Evolutionary conservation across 768 basidiomycete species (phyloP).

Genomic region (Ramaria sp.): DNA sequence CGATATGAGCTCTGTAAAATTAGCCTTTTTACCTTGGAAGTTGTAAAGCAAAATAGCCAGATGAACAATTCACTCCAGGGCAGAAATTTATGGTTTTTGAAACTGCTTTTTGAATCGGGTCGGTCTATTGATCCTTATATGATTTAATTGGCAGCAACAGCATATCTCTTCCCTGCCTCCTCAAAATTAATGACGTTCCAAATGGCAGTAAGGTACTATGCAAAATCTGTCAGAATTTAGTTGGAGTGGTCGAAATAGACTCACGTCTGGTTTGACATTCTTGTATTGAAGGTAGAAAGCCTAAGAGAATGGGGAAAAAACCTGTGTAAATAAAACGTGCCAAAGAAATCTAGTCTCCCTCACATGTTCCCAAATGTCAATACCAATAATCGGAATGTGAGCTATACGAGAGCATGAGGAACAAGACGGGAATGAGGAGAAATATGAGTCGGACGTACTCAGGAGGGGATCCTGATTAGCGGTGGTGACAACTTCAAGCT

Average conservation of each 20-base stretch:
- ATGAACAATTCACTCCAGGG: no score
- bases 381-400: slow-evolving; percentile 84
- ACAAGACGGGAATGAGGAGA: not conserved
- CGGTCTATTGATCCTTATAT: not conserved
- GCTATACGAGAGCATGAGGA: slow-evolving; percentile 29
- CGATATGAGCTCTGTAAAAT: no score
- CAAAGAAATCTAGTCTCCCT: slow-evolving; percentile 17
- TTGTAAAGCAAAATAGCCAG: no score
- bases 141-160: slow-evolving; percentile 22
- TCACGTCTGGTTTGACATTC: slow-evolving; percentile 88
- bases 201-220: slow-evolving; percentile 85
- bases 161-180: slow-evolving; percentile 63
- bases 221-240: not conserved
- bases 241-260: slow-evolving; percentile 21
- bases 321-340: not conserved
- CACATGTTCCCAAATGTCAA: slow-evolving; percentile 96
- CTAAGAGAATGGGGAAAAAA: slow-evolving; percentile 20
- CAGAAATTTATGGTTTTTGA: no score
- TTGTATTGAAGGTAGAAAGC: slow-evolving; percentile 77
- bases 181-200: slow-evolving; percentile 96
- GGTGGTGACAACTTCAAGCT: slow-evolving; percentile 86
- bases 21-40: no score
- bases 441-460: slow-evolving; percentile 23
- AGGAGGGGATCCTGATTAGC: slow-evolving; percentile 91
- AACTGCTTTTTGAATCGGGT: no score